phyloP scores from a whole-genome alignment of 192 early-diverging fungal genomes.

The Gigaspora rosea region DNA sequence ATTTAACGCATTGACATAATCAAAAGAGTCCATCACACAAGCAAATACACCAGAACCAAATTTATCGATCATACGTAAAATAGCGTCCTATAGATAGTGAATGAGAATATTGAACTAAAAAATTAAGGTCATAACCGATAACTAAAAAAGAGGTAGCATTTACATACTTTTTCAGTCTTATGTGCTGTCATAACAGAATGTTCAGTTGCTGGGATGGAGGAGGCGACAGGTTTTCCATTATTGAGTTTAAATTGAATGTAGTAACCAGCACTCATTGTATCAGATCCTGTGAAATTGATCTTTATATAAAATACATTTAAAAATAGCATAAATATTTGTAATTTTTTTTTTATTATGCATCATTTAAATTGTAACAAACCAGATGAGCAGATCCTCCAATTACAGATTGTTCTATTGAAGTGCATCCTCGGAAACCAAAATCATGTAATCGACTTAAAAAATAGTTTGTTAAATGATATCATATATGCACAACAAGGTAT shows the following conservation, averaged over 20 bases:
- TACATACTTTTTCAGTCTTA: slow-evolving; percentile 59
- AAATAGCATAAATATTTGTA: not conserved
- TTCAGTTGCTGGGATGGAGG: slow-evolving; percentile 86
- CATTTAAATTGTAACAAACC: slow-evolving; percentile 39
- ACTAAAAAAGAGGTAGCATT: not conserved
- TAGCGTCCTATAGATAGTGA: slow-evolving; percentile 52
- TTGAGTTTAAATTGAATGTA: slow-evolving; percentile 82
- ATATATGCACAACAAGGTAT: not conserved
- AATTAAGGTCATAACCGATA: not conserved
- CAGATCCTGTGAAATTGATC: slow-evolving; percentile 82
- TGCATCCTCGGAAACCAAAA: slow-evolving; percentile 91
- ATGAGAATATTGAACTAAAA: not conserved
- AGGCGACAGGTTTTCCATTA: slow-evolving; percentile 68
- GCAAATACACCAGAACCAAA: slow-evolving; percentile 78
- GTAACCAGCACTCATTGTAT: slow-evolving; percentile 77
- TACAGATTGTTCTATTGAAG: slow-evolving; percentile 84
- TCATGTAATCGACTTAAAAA: slow-evolving; percentile 73
- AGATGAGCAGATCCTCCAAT: slow-evolving; percentile 84
- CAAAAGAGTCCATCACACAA: slow-evolving; percentile 92
- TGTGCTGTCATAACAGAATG: slow-evolving; percentile 89
- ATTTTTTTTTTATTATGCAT: not conserved
- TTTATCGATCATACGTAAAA: slow-evolving; percentile 60
- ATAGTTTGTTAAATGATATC: not conserved
- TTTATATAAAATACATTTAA: slow-evolving; percentile 21
- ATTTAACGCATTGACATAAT: slow-evolving; percentile 74